A percentile compares a stretch with the other conserved stretches of the same genome.
These are phyloP conservation scores for Penicillium coprophilum DNA, from an alignment of 495 filamentous ascomycete species.

Conservation along the genomic window DNA sequence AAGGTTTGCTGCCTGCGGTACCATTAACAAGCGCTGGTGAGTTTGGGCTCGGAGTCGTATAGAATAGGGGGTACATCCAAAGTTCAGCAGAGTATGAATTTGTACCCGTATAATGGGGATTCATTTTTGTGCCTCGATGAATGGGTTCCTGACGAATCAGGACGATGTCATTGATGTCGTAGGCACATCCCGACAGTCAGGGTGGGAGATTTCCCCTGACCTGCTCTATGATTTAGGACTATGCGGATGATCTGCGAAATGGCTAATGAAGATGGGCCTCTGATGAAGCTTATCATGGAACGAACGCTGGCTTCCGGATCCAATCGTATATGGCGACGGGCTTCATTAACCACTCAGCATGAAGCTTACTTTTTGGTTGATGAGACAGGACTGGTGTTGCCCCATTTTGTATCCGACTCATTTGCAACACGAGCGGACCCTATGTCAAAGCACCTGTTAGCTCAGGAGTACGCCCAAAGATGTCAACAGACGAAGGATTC, in stretches of 20 bases:
- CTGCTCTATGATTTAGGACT: background rate
- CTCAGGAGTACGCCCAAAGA: background rate
- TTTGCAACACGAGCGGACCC: background rate
- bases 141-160: background rate
- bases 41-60: background rate
- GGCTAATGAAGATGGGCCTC: constrained; percentile 26
- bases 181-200: background rate
- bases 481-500: background rate
- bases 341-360: constrained; percentile 4
- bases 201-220: background rate
- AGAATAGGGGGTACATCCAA: background rate
- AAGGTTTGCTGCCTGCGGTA: background rate
- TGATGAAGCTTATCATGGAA: constrained; percentile 23
- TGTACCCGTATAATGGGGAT: background rate
- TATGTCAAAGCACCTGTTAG: background rate
- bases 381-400: constrained; percentile 8
- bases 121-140: background rate
- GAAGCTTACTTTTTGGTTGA: constrained; percentile 13
- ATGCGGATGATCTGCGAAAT: constrained; percentile 25
- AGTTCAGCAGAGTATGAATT: background rate
- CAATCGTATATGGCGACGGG: constrained; percentile 9
- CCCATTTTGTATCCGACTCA: background rate
- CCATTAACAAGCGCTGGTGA: background rate
- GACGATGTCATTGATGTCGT: background rate
- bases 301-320: constrained; percentile 5